Evolutionary conservation across 2,329 filamentous ascomycete species (phyloP).

Genomic region (Aplosporella prunicola): DNA sequence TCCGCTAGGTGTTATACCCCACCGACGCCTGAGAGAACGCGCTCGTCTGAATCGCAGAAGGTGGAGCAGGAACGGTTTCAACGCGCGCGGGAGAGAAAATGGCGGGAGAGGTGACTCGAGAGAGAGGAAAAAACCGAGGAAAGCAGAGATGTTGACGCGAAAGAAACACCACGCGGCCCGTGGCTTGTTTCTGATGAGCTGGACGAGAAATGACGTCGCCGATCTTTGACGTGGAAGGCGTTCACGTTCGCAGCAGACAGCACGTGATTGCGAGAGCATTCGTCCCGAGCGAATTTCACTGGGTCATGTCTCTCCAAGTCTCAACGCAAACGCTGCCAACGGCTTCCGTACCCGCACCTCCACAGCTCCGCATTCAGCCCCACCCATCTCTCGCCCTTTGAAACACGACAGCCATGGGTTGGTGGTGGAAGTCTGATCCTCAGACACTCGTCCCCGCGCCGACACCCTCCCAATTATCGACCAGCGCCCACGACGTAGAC

Average conservation of each 20-base stretch:
- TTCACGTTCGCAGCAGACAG: too few relatives aligned
- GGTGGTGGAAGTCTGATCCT: conserved; percentile 34
- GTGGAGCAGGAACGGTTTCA: neutral
- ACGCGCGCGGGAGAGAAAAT: neutral
- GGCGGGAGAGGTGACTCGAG: neutral
- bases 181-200: neutral
- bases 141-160: too few relatives aligned
- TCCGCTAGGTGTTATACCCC: too few relatives aligned
- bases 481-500: conserved; percentile 14
- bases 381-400: neutral
- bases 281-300: too few relatives aligned
- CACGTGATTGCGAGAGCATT: too few relatives aligned
- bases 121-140: too few relatives aligned
- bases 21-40: too few relatives aligned
- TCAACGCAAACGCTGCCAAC: too few relatives aligned
- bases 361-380: neutral
- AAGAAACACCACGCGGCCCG: neutral
- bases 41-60: neutral
- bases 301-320: too few relatives aligned
- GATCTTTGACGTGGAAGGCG: neutral
- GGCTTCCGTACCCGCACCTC: neutral
- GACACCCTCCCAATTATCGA: conserved; percentile 14
- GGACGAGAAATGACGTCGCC: neutral
- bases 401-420: conserved; percentile 31
- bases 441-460: conserved; percentile 14